phyloP scores from a whole-genome alignment of 495 filamentous ascomycete species.

The Aspergillus hancockii region DNA sequence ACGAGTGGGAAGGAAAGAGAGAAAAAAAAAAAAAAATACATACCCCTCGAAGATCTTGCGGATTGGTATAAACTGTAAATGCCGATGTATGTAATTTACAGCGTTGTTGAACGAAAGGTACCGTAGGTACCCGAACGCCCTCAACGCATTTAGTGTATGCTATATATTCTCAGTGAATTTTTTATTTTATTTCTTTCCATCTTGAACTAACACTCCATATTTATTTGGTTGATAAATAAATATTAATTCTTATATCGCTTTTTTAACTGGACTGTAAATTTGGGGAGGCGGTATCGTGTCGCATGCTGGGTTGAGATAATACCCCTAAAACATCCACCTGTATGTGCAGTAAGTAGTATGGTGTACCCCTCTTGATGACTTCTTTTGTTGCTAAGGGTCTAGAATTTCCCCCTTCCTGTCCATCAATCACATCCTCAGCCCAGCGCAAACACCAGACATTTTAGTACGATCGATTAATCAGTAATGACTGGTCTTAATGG shows the following conservation, averaged over 20 bases:
- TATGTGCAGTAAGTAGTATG: neutral
- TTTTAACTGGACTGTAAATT: too few relatives aligned
- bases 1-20: conserved; percentile 13
- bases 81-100: neutral
- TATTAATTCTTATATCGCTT: too few relatives aligned
- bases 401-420: conserved; percentile 3
- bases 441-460: too few relatives aligned
- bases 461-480: too few relatives aligned
- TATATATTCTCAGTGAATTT: too few relatives aligned
- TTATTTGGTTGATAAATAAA: too few relatives aligned
- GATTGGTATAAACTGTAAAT: neutral
- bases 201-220: too few relatives aligned
- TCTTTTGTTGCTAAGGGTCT: conserved; percentile 3
- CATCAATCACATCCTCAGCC: conserved; percentile 1
- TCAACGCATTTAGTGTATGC: too few relatives aligned
- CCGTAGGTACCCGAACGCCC: neutral
- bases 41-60: conserved; percentile 2
- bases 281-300: too few relatives aligned
- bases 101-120: neutral
- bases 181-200: too few relatives aligned
- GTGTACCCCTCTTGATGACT: neutral
- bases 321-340: neutral
- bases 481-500: too few relatives aligned
- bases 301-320: neutral
- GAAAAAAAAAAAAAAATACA: conserved; percentile 14